Base-by-base conservation (phyloP, 2,329 filamentous ascomycete species). In the Cordyceps cicadae region DNA sequence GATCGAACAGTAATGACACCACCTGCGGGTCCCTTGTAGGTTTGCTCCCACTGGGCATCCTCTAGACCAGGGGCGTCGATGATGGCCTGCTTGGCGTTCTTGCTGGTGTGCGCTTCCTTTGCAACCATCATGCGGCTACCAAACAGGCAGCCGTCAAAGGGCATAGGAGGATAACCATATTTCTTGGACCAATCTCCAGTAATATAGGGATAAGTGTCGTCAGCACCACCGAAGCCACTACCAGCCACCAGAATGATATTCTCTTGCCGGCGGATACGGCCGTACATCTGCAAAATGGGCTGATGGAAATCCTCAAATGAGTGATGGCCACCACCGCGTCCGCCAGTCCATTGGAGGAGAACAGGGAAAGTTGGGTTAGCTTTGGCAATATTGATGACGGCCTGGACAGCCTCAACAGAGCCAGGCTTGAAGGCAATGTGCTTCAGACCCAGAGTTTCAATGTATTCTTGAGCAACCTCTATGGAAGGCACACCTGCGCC, bases 1-100 rank as follows among this genome's bases (percentile, higher is more conserved):
- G 94, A 99, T 65, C 92, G 86, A 54, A 99, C 94, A 32, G 94
- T 99, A 69, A 99, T 93, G 64, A 99, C 86, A 72, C 94, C 94
- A 69, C 94, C 94, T 61, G 92, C 89, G 29, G 92, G 82, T 19
- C 90, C 90, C 78, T 93, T 91, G 80, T 96, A 96, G 5, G 91
- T 95, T 77, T 92, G 87, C 76, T 96, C 92, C 92, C 92, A 97
- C 66, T 93, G 82, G 63, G 74, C 75, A 70, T 97, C 92, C 55
- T 89, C 88, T 41, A 96, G 80, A 72, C 92, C 92, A 63, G 87
- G 84, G 4, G 92, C 91, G 63, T 92, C 90, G 45, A 90, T 87
- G 68, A 97, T 97, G 43, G 92, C 91, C 75, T 94, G 85, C 79
- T 96, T 96, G 58, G 91, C 92, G 63, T 86, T 87, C 71, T 85